Evolutionary conservation across 2,329 filamentous ascomycete species (phyloP).

Genomic region (Botrytis sinoallii): DNA sequence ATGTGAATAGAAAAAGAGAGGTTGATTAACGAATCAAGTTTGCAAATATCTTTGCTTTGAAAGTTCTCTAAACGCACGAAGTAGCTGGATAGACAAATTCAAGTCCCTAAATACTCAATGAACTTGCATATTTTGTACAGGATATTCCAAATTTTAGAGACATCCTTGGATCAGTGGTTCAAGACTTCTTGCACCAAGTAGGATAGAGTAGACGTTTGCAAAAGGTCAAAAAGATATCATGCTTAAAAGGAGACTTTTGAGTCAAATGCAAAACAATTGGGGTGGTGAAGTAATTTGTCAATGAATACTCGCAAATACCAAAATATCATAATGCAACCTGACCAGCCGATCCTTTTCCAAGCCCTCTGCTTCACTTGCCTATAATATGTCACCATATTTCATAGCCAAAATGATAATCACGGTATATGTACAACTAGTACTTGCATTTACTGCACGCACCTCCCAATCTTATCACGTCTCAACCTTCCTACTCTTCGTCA

Average conservation of each 20-base stretch:
- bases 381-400: background rate
- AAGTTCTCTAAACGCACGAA: background rate
- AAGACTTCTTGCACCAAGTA: background rate
- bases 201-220: background rate
- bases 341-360: background rate
- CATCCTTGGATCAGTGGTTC: background rate
- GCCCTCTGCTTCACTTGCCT: background rate
- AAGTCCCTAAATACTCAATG: background rate
- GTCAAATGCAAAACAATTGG: background rate
- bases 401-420: background rate
- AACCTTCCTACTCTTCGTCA: background rate
- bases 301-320: background rate
- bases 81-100: background rate
- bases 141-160: background rate
- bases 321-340: background rate
- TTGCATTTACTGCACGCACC: background rate
- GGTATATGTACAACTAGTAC: background rate
- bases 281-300: background rate
- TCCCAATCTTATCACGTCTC: background rate
- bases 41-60: background rate
- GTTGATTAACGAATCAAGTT: background rate
- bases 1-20: background rate
- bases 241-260: background rate
- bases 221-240: background rate
- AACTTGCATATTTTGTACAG: background rate